A percentile compares a stretch with the other conserved stretches of the same genome.
Conservation (phyloP, 176 grass and related monocot genomes). For the Rhynchospora pubera region DNA sequence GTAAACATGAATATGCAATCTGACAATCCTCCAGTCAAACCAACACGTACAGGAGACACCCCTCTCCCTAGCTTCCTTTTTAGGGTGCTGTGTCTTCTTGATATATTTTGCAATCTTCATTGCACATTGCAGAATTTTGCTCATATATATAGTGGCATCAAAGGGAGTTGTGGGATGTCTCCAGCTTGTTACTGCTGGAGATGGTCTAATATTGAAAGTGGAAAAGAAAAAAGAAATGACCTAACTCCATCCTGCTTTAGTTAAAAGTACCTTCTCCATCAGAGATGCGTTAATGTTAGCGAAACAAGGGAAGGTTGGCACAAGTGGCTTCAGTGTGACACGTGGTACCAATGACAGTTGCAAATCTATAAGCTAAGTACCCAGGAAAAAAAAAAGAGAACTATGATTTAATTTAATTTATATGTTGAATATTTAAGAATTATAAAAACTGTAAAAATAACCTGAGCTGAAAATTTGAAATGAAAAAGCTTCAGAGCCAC, state of each 20-base stretch:
- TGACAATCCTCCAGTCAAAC: background rate
- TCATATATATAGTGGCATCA: background rate
- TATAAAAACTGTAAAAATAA: conserved; percentile 11
- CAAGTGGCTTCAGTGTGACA: conserved; percentile 77
- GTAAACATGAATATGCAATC: background rate
- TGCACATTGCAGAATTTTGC: background rate
- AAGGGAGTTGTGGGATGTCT: background rate
- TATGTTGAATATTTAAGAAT: background rate
- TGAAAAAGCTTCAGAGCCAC: conserved; percentile 48
- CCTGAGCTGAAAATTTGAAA: conserved; percentile 53
- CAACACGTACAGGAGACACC: background rate
- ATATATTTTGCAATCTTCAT: conserved; percentile 3
- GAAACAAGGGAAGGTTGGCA: conserved; percentile 95
- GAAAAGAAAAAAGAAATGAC: background rate
- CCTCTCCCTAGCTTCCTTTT: background rate
- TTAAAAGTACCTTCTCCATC: conserved; percentile 80
- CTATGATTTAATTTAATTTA: background rate
- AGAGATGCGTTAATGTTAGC: conserved; percentile 57
- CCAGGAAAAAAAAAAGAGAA: background rate
- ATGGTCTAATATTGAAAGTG: background rate
- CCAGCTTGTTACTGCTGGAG: too few relatives aligned
- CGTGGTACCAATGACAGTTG: conserved; percentile 62
- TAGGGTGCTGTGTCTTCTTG: background rate
- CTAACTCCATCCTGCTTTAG: background rate
- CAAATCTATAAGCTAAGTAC: conserved; percentile 69